A percentile compares a stretch with the other conserved stretches of the same genome.
phyloP scores from a whole-genome alignment of 1,284 basidiomycete genomes.

The Apiotrichum gracile region DNA sequence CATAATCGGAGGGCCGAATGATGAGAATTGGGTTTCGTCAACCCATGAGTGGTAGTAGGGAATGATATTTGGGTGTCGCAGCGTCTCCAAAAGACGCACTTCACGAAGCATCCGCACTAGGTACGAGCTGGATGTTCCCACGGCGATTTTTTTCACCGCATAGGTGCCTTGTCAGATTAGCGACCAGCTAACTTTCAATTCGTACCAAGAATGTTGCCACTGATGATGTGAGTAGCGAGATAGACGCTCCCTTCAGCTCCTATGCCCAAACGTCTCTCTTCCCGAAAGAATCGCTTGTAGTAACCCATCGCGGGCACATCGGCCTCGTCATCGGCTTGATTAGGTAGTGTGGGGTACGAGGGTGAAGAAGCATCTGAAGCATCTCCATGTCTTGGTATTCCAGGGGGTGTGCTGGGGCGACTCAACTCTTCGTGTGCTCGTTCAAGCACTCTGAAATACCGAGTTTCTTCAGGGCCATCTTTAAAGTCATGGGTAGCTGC shows the following conservation, averaged over 20 bases:
- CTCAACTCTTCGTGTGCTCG: slow-evolving; percentile 39
- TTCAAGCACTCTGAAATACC: slow-evolving; percentile 43
- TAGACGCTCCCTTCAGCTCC: slow-evolving; percentile 87
- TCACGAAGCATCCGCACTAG: slow-evolving; percentile 73
- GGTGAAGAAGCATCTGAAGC: not conserved
- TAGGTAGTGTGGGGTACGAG: no score
- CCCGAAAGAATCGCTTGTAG: slow-evolving; percentile 70
- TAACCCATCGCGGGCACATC: slow-evolving; percentile 48
- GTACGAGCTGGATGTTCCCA: slow-evolving; percentile 80
- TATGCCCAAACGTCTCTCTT: slow-evolving; percentile 79
- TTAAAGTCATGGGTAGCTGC: not conserved
- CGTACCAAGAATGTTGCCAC: slow-evolving; percentile 32
- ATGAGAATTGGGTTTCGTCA: slow-evolving; percentile 72
- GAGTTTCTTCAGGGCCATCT: not conserved
- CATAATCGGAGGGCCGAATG: slow-evolving; percentile 73
- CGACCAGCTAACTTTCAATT: not conserved
- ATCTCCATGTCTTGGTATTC: slow-evolving; percentile 2
- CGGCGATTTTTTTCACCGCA: slow-evolving; percentile 92
- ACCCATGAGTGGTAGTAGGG: slow-evolving; percentile 96
- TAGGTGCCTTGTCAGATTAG: slow-evolving; percentile 49
- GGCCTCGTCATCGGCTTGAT: not conserved
- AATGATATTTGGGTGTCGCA: slow-evolving; percentile 86
- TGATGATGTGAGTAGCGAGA: slow-evolving; percentile 34
- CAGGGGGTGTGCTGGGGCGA: slow-evolving; percentile 31
- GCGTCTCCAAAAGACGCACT: slow-evolving; percentile 73